A percentile compares a stretch with the other conserved stretches of the same genome.
phyloP scores from a whole-genome alignment of 495 filamentous ascomycete genomes.

The Penicillium bovifimosum region DNA sequence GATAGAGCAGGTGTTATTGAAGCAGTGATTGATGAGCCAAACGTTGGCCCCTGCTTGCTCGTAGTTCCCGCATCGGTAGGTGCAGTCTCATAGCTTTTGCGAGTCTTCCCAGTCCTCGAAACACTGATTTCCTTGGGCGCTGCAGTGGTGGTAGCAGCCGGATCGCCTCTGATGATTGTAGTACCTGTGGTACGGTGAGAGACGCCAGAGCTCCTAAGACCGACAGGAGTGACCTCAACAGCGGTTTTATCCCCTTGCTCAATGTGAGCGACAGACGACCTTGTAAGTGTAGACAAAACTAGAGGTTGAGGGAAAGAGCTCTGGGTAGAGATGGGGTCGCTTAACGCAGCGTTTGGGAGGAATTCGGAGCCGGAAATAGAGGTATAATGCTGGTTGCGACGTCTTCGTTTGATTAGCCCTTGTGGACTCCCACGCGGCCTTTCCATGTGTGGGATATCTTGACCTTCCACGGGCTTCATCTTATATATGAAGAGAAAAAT shows the following conservation, averaged over 20 bases:
- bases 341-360: not conserved
- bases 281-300: too few species aligned
- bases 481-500: constrained; percentile 31
- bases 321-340: not conserved
- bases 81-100: not conserved
- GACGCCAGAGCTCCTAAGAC: constrained; percentile 6
- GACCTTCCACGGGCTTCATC: constrained; percentile 29
- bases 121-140: constrained; percentile 6
- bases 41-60: not conserved
- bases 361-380: not conserved
- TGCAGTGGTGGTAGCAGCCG: constrained; percentile 11
- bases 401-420: too few species aligned
- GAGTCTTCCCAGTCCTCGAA: constrained; percentile 3
- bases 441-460: constrained; percentile 32
- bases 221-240: constrained; percentile 17
- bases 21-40: not conserved
- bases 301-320: not conserved
- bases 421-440: constrained; percentile 9
- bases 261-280: not conserved
- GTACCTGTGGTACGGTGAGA: constrained; percentile 12
- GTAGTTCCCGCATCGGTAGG: constrained; percentile 10
- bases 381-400: too few species aligned
- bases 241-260: constrained; percentile 14
- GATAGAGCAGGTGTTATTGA: not conserved
- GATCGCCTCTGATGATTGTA: constrained; percentile 18